Evolutionary conservation across 176 grass and related monocot genomes (phyloP), one percentile per base, ranked within the genome.

Genomic region (Aechmea fasciata): DNA sequence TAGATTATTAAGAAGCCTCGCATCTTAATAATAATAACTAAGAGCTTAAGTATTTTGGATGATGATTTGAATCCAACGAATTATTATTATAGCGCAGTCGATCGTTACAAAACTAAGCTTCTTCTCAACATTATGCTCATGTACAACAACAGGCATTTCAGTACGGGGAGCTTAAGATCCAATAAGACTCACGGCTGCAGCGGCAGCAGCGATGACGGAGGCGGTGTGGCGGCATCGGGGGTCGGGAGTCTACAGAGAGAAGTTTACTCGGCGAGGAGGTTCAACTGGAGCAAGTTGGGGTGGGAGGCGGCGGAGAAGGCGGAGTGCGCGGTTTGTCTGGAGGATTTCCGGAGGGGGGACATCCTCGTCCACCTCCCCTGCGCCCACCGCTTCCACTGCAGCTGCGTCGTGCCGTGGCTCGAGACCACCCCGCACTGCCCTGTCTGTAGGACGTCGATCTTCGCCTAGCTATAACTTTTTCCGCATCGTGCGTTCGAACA

Each of bases 331-430:
- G 86, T 99, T 67, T 99, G 94, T 75, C 75, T 99, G n/a, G 89
- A 99, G 25, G 89, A 99, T 64, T 99, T 99, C 69, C 55, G 20
- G 66, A 80, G 82, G 0, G 94, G 89, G 1, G 94, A 99, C 49
- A 78, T 90, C 11, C 79, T 99, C 23, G 71, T 84, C 0, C 87
- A 93, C 81, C 84, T 99, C 9, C 89, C 84, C 2, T 99, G 94
- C 61, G 84, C 71, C 28, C 94, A 99, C 77, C 82, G 94, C 69
- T 99, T 93, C 87, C 89, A 99, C 81, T 99, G 82, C 82, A 82
- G 12, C 65, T 99, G 94, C 76, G 84, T 79, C 8, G 50, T 83
- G 52, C 89, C 94, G 2, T 99, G 94, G 94, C 86, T 97, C 74
- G 65, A 97, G 68, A 91, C 47, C 77, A 69, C 74, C 54, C 77